Conservation (phyloP, 441 rosid genomes). For the Gossypium lobatum region DNA sequence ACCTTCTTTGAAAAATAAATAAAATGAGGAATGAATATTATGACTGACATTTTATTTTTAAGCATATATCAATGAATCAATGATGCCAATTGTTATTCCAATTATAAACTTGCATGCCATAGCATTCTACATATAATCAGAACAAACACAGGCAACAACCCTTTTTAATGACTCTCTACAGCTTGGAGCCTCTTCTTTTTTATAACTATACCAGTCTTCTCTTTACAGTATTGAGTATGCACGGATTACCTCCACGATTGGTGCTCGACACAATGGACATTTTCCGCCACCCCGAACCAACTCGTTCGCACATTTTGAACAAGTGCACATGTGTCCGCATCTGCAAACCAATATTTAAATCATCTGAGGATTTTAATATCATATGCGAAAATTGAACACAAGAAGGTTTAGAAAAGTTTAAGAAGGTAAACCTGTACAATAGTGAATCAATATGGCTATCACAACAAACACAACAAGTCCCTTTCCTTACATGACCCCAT, state of each 20-base stretch:
- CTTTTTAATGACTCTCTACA: slow-evolving; percentile 19
- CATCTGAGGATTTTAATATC: neutral
- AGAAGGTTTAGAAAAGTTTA: neutral
- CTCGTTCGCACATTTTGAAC: slow-evolving; percentile 90
- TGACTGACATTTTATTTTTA: slow-evolving; percentile 31
- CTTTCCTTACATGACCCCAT: slow-evolving; percentile 88
- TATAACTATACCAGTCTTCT: slow-evolving; percentile 3
- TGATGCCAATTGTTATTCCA: slow-evolving; percentile 40
- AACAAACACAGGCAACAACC: slow-evolving; percentile 25
- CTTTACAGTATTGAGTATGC: slow-evolving; percentile 94
- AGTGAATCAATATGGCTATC: slow-evolving; percentile 93
- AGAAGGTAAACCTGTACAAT: slow-evolving; percentile 63
- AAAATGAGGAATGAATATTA: neutral
- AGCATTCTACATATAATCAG: slow-evolving; percentile 30
- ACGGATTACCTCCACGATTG: slow-evolving; percentile 82
- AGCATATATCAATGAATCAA: slow-evolving; percentile 27
- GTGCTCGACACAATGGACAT: slow-evolving; percentile 96
- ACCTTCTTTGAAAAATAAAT: neutral
- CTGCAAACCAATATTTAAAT: slow-evolving; percentile 31
- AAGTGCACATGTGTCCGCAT: slow-evolving; percentile 99
- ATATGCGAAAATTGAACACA: neutral
- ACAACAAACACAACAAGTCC: slow-evolving; percentile 94
- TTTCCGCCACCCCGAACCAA: slow-evolving; percentile 81
- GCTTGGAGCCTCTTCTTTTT: neutral
- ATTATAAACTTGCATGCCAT: slow-evolving; percentile 26